Percentiles rank a stretch among this genome's conserved stretches.
These are phyloP conservation scores for Lepidopterella palustris DNA, from an alignment of 495 filamentous ascomycete species.

Conservation along the genomic window DNA sequence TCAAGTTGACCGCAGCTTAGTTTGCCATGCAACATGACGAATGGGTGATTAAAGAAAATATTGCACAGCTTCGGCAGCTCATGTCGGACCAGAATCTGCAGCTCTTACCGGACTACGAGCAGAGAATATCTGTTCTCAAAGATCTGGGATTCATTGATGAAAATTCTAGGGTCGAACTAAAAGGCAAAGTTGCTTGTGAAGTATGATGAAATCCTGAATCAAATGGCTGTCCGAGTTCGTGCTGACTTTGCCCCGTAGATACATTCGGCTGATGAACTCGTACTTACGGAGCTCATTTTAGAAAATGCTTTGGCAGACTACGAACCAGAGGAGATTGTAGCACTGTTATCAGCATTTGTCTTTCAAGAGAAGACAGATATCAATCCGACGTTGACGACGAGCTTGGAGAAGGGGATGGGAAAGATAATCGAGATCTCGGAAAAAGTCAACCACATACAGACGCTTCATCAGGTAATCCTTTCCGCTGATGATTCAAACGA, in stretches of 20 bases:
- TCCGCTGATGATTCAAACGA: constrained; percentile 84
- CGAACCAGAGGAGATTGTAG: constrained; percentile 94
- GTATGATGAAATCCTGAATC: constrained; percentile 30
- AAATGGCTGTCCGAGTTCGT: constrained; percentile 4
- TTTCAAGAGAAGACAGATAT: constrained; percentile 95
- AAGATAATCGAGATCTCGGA: constrained; percentile 84
- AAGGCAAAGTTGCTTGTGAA: constrained; percentile 97
- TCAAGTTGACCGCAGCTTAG: constrained; percentile 33
- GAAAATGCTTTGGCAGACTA: constrained; percentile 95
- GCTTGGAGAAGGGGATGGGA: constrained; percentile 74
- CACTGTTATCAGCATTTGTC: constrained; percentile 90
- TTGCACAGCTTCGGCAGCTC: constrained; percentile 70
- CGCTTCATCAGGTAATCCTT: constrained; percentile 81
- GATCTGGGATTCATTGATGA: constrained; percentile 88
- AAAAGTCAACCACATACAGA: constrained; percentile 83
- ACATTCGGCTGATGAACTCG: constrained; percentile 95
- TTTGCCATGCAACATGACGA: constrained; percentile 92
- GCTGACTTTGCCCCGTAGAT: constrained; percentile 46
- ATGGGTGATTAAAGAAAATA: constrained; percentile 89
- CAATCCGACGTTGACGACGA: constrained; percentile 73
- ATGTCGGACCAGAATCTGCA: constrained; percentile 97
- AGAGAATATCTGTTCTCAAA: constrained; percentile 83
- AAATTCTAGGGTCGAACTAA: constrained; percentile 76
- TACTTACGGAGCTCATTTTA: constrained; percentile 89
- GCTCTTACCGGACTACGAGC: constrained; percentile 95